Percentiles rank a stretch among this genome's conserved stretches.
These are phyloP conservation scores for Neoboletus magnificus DNA, from an alignment of 768 basidiomycete species.

Conservation along the genomic window DNA sequence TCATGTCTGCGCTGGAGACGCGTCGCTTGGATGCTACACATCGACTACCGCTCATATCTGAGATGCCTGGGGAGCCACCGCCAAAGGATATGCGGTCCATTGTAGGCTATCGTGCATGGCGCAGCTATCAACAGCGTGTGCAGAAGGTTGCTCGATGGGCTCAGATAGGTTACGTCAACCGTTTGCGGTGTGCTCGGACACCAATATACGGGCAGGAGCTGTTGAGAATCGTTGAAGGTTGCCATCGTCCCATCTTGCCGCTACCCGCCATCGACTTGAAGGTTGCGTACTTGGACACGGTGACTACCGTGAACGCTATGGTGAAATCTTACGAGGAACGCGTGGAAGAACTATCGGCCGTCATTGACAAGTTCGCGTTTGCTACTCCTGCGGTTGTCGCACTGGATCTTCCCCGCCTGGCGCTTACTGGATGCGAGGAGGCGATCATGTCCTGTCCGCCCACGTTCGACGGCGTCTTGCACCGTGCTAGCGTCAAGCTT, in stretches of 20 bases:
- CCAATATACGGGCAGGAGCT: slow-evolving; percentile 48
- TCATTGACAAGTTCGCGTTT: slow-evolving; percentile 73
- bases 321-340: slow-evolving; percentile 67
- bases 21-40: slow-evolving; percentile 57
- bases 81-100: slow-evolving; percentile 74
- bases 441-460: slow-evolving; percentile 31
- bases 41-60: slow-evolving; percentile 49
- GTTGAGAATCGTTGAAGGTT: slow-evolving; percentile 37
- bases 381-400: slow-evolving; percentile 78
- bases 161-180: slow-evolving; percentile 72
- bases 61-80: slow-evolving; percentile 61
- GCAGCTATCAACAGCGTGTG: slow-evolving; percentile 45
- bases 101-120: slow-evolving; percentile 61
- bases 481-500: slow-evolving; percentile 73
- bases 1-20: slow-evolving; percentile 52
- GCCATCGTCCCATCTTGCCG: slow-evolving; percentile 52
- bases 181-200: slow-evolving; percentile 54
- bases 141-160: slow-evolving; percentile 59
- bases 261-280: slow-evolving; percentile 40
- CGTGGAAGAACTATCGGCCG: slow-evolving; percentile 46
- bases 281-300: slow-evolving; percentile 41
- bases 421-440: slow-evolving; percentile 45
- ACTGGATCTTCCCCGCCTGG: slow-evolving; percentile 63
- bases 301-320: slow-evolving; percentile 39
- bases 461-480: slow-evolving; percentile 66